Evolutionary conservation across 2,329 filamentous ascomycete species (phyloP).

Genomic region (Xylariaceae sp.): DNA sequence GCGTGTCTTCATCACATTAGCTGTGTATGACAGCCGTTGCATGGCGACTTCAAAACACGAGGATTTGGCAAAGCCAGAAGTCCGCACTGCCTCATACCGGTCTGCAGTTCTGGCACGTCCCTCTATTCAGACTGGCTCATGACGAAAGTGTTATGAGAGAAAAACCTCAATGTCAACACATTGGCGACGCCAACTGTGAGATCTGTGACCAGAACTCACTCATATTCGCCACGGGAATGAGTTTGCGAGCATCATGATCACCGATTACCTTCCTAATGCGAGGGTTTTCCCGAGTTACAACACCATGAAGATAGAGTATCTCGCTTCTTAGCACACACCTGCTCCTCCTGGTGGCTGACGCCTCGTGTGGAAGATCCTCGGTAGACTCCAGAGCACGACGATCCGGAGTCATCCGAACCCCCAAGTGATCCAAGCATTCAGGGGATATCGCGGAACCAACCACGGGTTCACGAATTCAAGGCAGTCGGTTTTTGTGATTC

Average conservation of each 20-base stretch:
- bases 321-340: not conserved
- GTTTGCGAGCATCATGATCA: conserved; percentile 7
- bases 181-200: not conserved
- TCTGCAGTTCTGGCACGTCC: too few species aligned
- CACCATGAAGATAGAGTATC: not conserved
- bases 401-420: conserved; percentile 17
- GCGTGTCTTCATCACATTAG: not conserved
- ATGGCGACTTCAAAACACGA: not conserved
- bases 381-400: conserved; percentile 5
- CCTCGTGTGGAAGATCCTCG: not conserved
- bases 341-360: not conserved
- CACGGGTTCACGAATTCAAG: not conserved
- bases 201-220: not conserved
- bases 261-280: conserved; percentile 14
- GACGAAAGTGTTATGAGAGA: not conserved
- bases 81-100: not conserved
- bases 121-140: not conserved
- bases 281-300: conserved; percentile 6
- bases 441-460: not conserved
- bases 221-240: not conserved
- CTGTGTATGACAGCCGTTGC: not conserved
- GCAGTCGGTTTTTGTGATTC: not conserved
- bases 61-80: not conserved
- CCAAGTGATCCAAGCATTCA: conserved; percentile 1
- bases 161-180: not conserved